Base-by-base conservation (phyloP, 345 rosid species). In the Acer yangbiense region DNA sequence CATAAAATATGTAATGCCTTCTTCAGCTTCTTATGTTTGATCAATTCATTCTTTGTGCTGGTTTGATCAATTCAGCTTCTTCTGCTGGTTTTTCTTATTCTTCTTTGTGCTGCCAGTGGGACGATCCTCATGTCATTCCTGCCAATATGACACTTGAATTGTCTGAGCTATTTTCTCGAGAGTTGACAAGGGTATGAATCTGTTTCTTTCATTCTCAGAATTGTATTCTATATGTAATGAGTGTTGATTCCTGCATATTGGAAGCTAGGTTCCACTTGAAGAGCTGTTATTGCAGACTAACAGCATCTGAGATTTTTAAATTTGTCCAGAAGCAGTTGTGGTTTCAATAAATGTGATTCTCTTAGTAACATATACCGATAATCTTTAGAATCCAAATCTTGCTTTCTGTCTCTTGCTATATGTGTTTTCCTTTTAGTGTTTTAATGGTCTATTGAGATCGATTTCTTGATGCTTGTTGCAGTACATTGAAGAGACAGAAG, bases 401-500 rank as follows among this genome's bases (percentile, higher is more conserved):
- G 11, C 6, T 61, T 61, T 61, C 29, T 6, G 9, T 60, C 4
- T n/a, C 64, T 60, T 20, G 46, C 10, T 60, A 60, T 25, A 25
- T 60, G 9, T 6, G 10, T 60, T n/a, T n/a, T 60, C 64, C 35
- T 1, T 39, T 9, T 10, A 2, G 32, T 48, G 43, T 35, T 29
- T 18, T 50, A 11, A 1, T 32, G 50, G 69, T 11, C 29, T 4
- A 68, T 16, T 69, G 25, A 60, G 60, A 25, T 44, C 7, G 20
- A 25, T 77, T 46, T 52, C 29, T 46, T 69, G 73, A 78, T 87
- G 79, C 75, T 79, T 82, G 78, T 87, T 76, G 75, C 89, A 95
- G 99, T 95, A 90, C 76, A 87, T 93, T 77, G 98, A 92, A 73
- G 97, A 93, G 84, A 90, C 99, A 3, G 98, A 95, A 89, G 96